phyloP scores from a whole-genome alignment of 164 flowering plant species.

The Aristolochia californica region DNA sequence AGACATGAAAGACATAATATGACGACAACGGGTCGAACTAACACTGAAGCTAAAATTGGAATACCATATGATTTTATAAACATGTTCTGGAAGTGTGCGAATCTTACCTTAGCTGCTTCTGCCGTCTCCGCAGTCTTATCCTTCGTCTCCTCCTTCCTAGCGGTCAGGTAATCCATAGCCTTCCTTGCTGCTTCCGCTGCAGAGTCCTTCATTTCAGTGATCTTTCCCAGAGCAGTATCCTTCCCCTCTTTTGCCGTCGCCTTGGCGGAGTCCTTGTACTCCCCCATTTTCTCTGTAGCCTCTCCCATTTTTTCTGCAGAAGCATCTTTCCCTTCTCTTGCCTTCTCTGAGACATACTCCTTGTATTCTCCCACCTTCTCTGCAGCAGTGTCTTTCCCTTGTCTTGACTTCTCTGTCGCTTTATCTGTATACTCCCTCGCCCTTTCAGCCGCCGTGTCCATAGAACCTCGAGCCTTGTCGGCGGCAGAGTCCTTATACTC shows the following conservation, averaged over 20 bases:
- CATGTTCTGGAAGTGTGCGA: no score
- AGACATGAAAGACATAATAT: no score
- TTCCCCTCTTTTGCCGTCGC: conserved; percentile 35
- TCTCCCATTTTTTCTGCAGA: no score
- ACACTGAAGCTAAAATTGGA: no score
- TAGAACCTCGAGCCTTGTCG: conserved; percentile 24
- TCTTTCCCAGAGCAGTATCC: conserved; percentile 22
- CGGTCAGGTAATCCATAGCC: conserved; percentile 47
- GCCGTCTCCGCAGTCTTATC: background rate
- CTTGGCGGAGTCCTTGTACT: conserved; percentile 29
- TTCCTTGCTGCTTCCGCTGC: conserved; percentile 42
- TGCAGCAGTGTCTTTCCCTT: no score
- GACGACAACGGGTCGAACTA: no score
- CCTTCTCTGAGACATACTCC: conserved; percentile 12
- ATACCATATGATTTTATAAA: no score
- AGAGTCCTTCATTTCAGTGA: conserved; percentile 11
- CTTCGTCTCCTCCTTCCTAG: conserved; percentile 53
- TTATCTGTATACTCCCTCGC: conserved; percentile 22
- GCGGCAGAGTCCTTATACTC: conserved; percentile 18
- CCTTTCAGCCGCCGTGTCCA: no score
- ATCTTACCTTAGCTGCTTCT: conserved; percentile 1
- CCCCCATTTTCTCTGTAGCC: conserved; percentile 20
- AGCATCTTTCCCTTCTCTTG: no score
- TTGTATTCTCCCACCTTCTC: no score
- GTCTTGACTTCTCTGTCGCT: conserved; percentile 10